These are phyloP conservation scores for Micractinium sp. DNA, from an alignment of 139 green algal species.

Conservation along the genomic window DNA sequence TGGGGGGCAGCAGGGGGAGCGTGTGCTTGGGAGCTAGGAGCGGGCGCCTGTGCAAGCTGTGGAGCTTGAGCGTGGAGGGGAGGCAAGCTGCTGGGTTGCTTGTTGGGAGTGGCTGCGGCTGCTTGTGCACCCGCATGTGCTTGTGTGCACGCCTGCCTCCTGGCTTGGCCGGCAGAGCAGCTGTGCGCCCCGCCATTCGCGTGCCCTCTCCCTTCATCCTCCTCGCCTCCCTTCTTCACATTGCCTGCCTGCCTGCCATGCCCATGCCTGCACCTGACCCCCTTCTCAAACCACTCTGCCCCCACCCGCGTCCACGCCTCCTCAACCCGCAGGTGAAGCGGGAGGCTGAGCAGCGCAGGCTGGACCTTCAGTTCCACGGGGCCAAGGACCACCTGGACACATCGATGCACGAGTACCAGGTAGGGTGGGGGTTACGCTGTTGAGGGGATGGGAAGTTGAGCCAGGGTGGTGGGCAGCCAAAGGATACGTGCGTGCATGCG, in stretches of 20 bases:
- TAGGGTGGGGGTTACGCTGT: constrained; percentile 18
- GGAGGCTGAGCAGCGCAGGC: constrained; percentile 45
- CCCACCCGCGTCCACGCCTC: background rate
- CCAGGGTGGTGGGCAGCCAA: background rate
- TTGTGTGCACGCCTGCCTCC: too few relatives aligned
- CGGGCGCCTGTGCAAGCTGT: too few relatives aligned
- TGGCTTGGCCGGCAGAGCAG: background rate
- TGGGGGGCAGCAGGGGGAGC: too few relatives aligned
- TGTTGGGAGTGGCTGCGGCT: too few relatives aligned
- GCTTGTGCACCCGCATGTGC: too few relatives aligned
- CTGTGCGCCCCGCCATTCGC: too few relatives aligned
- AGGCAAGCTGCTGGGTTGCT: too few relatives aligned
- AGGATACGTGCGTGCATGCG: too few relatives aligned
- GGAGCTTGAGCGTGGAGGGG: too few relatives aligned
- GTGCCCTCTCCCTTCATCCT: background rate
- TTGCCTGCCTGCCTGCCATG: background rate
- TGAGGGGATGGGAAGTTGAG: background rate
- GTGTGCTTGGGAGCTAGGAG: too few relatives aligned
- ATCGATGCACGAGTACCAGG: constrained; percentile 88
- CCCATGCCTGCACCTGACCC: too few relatives aligned
- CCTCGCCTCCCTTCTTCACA: background rate
- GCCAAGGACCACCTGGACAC: constrained; percentile 89
- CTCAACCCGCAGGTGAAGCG: constrained; percentile 12
- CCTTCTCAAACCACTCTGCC: background rate
- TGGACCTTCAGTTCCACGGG: constrained; percentile 88